phyloP scores from a whole-genome alignment of 768 basidiomycete genomes.

The Boletus pseudopeckii region DNA sequence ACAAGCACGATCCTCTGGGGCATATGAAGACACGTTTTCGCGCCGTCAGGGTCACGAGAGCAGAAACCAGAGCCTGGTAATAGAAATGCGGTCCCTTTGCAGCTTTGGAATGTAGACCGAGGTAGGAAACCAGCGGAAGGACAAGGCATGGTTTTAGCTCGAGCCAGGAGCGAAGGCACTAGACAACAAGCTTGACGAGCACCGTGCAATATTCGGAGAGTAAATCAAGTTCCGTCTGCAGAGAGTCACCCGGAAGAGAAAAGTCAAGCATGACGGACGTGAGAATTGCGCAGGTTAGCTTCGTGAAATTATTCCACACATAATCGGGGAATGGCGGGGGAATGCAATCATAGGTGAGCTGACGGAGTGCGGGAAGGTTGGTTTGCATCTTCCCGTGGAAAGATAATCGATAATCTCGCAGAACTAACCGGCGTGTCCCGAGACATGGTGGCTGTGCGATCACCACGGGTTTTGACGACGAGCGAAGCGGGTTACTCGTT shows the following conservation, averaged over 20 bases:
- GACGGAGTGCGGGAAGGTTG: slow-evolving; percentile 29
- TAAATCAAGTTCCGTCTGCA: slow-evolving; percentile 25
- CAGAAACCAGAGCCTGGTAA: slow-evolving; percentile 16
- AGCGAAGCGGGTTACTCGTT: too few species aligned
- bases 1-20: slow-evolving; percentile 6
- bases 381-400: slow-evolving; percentile 24
- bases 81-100: slow-evolving; percentile 11
- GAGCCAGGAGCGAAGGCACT: slow-evolving; percentile 24
- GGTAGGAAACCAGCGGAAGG: slow-evolving; percentile 24
- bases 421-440: neutral
- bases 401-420: slow-evolving; percentile 31
- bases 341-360: slow-evolving; percentile 31
- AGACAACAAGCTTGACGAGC: slow-evolving; percentile 26
- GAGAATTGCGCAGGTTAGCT: slow-evolving; percentile 23
- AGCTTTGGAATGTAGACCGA: slow-evolving; percentile 22
- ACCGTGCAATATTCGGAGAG: slow-evolving; percentile 24
- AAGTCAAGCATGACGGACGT: slow-evolving; percentile 29
- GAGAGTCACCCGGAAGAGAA: slow-evolving; percentile 20
- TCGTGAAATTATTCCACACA: slow-evolving; percentile 28
- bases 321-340: slow-evolving; percentile 27
- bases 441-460: too few species aligned
- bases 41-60: slow-evolving; percentile 24
- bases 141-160: slow-evolving; percentile 18
- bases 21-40: neutral
- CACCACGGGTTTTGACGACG: too few species aligned